Percentiles rank a stretch among this genome's conserved stretches.
These are phyloP conservation scores for Globisporangium abappressorium DNA, from an alignment of 352 stramenopile genomes.

Conservation along the genomic window DNA sequence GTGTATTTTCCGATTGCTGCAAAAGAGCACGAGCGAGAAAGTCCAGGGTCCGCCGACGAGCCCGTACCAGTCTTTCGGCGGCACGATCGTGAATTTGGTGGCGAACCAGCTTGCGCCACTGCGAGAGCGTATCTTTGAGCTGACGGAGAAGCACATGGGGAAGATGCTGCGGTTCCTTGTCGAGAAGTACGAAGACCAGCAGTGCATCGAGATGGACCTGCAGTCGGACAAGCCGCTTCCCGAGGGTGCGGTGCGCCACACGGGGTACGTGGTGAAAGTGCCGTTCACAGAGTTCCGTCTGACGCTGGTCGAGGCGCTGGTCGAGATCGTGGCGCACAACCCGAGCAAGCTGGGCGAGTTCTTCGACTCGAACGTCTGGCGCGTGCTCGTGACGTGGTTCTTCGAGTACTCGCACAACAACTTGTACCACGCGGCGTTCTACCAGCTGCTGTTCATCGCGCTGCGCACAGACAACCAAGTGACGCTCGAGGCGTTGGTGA, in stretches of 20 bases:
- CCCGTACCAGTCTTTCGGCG: conserved; percentile 83
- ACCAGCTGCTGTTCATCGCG: conserved; percentile 87
- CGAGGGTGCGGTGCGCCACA: conserved; percentile 70
- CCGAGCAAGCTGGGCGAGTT: conserved; percentile 58
- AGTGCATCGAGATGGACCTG: conserved; percentile 74
- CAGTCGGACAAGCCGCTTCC: conserved; percentile 58
- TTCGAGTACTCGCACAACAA: conserved; percentile 92
- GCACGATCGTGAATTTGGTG: conserved; percentile 83
- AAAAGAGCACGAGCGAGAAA: conserved; percentile 74
- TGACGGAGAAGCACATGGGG: conserved; percentile 62
- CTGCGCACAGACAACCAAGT: conserved; percentile 82
- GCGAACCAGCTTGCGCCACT: conserved; percentile 75
- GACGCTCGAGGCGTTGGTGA: conserved; percentile 79
- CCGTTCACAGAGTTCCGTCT: conserved; percentile 90
- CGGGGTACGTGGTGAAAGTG: conserved; percentile 84
- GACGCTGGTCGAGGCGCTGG: conserved; percentile 79
- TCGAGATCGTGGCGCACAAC: conserved; percentile 83
- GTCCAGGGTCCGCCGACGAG: conserved; percentile 75
- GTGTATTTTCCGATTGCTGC: conserved; percentile 71
- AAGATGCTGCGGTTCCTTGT: conserved; percentile 70
- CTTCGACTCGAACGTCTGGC: conserved; percentile 86
- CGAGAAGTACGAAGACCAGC: conserved; percentile 75
- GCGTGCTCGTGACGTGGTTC: conserved; percentile 86
- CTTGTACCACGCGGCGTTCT: conserved; percentile 88
- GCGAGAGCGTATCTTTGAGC: conserved; percentile 66